Evolutionary conservation across 2,329 filamentous ascomycete genomes (phyloP), one percentile per base, ranked within the genome.

Genomic region (Sporothrix luriei): DNA sequence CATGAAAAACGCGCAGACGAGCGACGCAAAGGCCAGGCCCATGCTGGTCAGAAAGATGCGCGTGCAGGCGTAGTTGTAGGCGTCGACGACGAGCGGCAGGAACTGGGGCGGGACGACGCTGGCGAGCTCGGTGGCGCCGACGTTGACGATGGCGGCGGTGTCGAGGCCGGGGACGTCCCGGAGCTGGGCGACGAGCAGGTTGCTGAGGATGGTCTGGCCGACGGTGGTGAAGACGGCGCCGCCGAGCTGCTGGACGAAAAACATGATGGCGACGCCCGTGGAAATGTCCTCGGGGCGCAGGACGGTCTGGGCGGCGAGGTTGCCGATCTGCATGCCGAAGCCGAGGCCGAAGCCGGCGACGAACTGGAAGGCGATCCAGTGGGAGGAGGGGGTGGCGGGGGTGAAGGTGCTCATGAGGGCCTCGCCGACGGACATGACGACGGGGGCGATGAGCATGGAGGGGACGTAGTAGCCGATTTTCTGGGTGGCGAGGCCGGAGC

Each of bases 21-120:
- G 80, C 3, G 82, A 84, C 7, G 89, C 69, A 9, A 80, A 80
- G 0, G 83, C 81, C 74, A 88, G 79, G 1, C 85, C 83, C 10
- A 89, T 79, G 1, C 82, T 84, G 7, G 91, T 85, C 71, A 86
- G 84, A 75, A 90, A 92, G 0, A 84, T 84, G 70, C 83, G 78
- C 1, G 82, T 82, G 51, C 92, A 77, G 0, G 88, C 82, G 26
- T 80, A 76, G 75, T 91, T 91, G 79, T 92, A 92, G 0, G 83
- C 87, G 1, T 21, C 6, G 33, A 70, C 65, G 61, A 74, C 74
- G 0, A 69, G 40, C 0, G 62, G 66, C 46, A 68, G 70, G 38
- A 75, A 65, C 33, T 70, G 61, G 2, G 69, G 74, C 24, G 76
- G 75, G 11, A 78, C 73, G 7, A 74, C 24, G 16, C 24, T 46